Evolutionary conservation across 495 filamentous ascomycete species (phyloP).

Genomic region (Penicillium diatomitis): DNA sequence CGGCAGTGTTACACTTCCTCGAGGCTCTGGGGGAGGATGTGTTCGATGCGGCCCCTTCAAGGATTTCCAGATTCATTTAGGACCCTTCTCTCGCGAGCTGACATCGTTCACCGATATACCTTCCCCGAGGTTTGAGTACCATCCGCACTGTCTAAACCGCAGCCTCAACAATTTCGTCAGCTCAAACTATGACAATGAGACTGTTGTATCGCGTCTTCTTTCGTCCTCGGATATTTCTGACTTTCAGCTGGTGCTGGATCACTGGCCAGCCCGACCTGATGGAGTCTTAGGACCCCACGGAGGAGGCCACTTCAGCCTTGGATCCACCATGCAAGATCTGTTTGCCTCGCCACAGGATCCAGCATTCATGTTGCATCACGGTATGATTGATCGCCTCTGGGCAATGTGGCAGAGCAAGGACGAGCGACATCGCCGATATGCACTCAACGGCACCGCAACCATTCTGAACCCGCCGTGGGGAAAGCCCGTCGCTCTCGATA

Average conservation of each 20-base stretch:
- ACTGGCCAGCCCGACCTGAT: slow-evolving; percentile 9
- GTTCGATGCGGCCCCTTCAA: slow-evolving; percentile 51
- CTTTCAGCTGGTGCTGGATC: slow-evolving; percentile 20
- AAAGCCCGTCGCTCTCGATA: slow-evolving; percentile 15
- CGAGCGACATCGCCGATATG: slow-evolving; percentile 7
- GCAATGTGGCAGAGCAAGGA: slow-evolving; percentile 43
- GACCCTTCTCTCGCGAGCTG: slow-evolving; percentile 32
- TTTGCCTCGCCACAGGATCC: slow-evolving; percentile 38
- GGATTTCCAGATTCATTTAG: slow-evolving; percentile 37
- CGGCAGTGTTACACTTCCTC: slow-evolving; percentile 18
- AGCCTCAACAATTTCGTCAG: slow-evolving; percentile 41
- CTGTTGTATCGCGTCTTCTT: slow-evolving; percentile 10
- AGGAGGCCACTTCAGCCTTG: slow-evolving; percentile 22
- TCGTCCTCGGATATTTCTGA: slow-evolving; percentile 8
- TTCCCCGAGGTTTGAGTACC: slow-evolving; percentile 29
- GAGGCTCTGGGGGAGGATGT: slow-evolving; percentile 56
- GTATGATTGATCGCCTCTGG: slow-evolving; percentile 49
- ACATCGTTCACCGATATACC: slow-evolving; percentile 14
- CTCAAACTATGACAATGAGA: slow-evolving; percentile 13
- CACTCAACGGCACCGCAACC: slow-evolving; percentile 20
- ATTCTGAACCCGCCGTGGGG: slow-evolving; percentile 18
- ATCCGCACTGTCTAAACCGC: slow-evolving; percentile 56
- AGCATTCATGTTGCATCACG: slow-evolving; percentile 50
- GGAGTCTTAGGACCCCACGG: slow-evolving; percentile 17
- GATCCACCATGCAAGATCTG: slow-evolving; percentile 18